Base-by-base conservation (phyloP, 1,284 basidiomycete genomes). In the Polyporus tsugae region DNA sequence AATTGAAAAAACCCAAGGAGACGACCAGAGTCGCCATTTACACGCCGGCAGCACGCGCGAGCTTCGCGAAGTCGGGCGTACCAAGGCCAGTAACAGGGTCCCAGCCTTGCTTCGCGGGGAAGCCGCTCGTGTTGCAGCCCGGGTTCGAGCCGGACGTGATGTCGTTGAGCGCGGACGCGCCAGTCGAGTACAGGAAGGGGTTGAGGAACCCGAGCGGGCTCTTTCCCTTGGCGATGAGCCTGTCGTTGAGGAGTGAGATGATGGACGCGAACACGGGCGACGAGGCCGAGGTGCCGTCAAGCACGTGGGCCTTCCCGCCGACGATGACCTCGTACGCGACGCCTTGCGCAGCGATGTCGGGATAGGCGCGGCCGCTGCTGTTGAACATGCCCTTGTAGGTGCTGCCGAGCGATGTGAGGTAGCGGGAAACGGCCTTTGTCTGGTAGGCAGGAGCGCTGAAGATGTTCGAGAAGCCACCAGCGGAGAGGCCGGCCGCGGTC, bases 191-290 rank as follows among this genome's bases (percentile, higher is more conserved):
- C 66, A 82, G 73, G 72, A 83, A 80, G 0, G 86, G 85, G 78
- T 87, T 87, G 33, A 87, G 66, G 80, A 85, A 87, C 13, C 86
- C 86, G 3, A 87, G 78, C 36, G 78, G 71, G 19, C 75, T 72
- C 75, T 85, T 84, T 19, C 86, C 85, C 5, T 76, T 69, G 0
- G 79, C 75, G 41, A 84, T 70, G 19, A 84, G 82, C 25, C 80
- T 78, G 72, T 89, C 88, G 76, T 90, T 90, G 17, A 90, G 73
- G 74, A 90, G 80, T 0, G 86, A 80, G 60, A 91, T 77, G 64
- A 90, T 80, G n/a, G 83, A 80, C 17, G 84, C 85, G 65, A 89
- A 81, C n/a, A 85, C 83, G 2, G 89, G 89, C 29, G 84, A 77
- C 7, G 87, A 82, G 35, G 75, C 82, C 75, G 73, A 84, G 79